Evolutionary conservation across 306 rosid genomes (phyloP).

Genomic region (Comarum palustre): DNA sequence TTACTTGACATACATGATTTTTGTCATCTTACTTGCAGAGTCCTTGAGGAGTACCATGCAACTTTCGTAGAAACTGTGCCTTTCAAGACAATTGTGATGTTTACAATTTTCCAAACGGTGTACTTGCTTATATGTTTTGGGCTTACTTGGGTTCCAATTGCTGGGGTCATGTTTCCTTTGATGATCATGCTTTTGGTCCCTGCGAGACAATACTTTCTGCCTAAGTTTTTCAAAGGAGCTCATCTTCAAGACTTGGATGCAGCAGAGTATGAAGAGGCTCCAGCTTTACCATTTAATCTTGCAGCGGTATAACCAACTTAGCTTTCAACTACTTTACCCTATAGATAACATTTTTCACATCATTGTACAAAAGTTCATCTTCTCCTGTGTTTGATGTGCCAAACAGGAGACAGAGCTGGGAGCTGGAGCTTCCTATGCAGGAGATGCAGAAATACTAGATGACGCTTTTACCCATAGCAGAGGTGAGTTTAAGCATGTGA

Average conservation of each 20-base stretch:
- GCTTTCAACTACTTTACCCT: background rate
- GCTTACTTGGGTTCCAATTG: conserved; percentile 95
- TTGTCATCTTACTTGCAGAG: conserved; percentile 48
- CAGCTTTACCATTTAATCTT: conserved; percentile 66
- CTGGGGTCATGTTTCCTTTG: conserved; percentile 88
- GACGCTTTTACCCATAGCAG: conserved; percentile 88
- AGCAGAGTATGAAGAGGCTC: conserved; percentile 87
- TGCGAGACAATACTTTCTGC: conserved; percentile 75
- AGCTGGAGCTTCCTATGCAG: conserved; percentile 50
- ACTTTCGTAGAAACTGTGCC: conserved; percentile 99
- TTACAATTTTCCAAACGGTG: conserved; percentile 75
- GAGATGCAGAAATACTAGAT: conserved; percentile 77
- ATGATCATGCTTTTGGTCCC: conserved; percentile 98
- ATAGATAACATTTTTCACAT: background rate
- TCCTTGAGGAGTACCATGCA: conserved; percentile 92
- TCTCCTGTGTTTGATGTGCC: conserved; percentile 6
- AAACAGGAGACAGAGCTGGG: conserved; percentile 79
- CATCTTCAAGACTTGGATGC: conserved; percentile 99
- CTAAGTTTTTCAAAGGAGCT: conserved; percentile 82
- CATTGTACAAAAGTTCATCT: background rate
- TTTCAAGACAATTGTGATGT: conserved; percentile 67
- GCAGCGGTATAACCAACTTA: conserved; percentile 49
- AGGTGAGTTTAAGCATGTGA: conserved; percentile 80
- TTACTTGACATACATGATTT: conserved; percentile 9
- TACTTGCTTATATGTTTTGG: conserved; percentile 87